These are phyloP conservation scores for Eucalyptus pauciflora DNA, from an alignment of 345 rosid genomes.

Conservation along the genomic window DNA sequence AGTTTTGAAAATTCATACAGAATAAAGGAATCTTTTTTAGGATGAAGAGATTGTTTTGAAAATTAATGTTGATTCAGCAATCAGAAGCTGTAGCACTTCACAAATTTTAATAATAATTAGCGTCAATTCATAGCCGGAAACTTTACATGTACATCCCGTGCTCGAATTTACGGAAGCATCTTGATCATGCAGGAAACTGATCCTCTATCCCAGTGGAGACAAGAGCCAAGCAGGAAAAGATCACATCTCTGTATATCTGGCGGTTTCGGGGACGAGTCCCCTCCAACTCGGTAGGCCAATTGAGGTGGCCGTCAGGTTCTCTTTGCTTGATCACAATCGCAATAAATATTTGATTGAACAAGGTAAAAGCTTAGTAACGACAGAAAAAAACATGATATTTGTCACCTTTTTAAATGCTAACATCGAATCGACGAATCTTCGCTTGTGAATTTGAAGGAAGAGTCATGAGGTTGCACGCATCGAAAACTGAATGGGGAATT, in stretches of 20 bases:
- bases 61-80: background rate
- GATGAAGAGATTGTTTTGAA: background rate
- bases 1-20: background rate
- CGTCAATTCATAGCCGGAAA: too few relatives aligned
- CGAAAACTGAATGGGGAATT: background rate
- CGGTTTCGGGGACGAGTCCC: accelerated
- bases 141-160: too few relatives aligned
- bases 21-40: background rate
- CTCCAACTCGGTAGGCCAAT: background rate
- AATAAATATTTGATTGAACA: background rate
- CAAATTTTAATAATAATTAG: background rate
- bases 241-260: background rate
- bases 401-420: background rate
- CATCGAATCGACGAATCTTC: background rate
- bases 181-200: background rate
- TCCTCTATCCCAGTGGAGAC: background rate
- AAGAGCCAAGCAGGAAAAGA: background rate
- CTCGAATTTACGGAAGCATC: too few relatives aligned
- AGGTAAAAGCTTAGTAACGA: background rate
- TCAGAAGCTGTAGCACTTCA: background rate
- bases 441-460: background rate
- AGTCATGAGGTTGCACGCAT: background rate
- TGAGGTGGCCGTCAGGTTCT: background rate
- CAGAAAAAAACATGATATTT: background rate
- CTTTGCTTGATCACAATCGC: background rate